Conservation (phyloP, 2,329 filamentous ascomycete genomes). For the Tolypocladium ovalisporum region DNA sequence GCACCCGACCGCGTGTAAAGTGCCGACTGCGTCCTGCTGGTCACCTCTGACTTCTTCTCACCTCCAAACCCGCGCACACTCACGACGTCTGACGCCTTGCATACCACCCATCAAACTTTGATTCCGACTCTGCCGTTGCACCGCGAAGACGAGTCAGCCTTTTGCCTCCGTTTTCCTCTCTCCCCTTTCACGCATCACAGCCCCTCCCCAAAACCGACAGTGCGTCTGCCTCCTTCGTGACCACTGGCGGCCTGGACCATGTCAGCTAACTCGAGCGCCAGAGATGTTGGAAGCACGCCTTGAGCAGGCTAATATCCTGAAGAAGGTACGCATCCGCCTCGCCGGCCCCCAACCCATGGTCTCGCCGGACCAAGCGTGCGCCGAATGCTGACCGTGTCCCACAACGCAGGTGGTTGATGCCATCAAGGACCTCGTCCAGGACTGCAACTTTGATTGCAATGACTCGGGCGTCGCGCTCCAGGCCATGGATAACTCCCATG, state of each 20-base stretch:
- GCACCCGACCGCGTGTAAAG: slow-evolving; percentile 20
- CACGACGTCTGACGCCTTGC: neutral
- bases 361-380: neutral
- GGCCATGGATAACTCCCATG: slow-evolving; percentile 99
- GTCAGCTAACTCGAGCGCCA: slow-evolving; percentile 12
- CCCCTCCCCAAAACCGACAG: neutral
- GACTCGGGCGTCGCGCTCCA: slow-evolving; percentile 96
- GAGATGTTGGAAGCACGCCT: slow-evolving; percentile 93
- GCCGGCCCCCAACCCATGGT: neutral
- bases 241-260: too few species aligned
- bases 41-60: slow-evolving; percentile 2
- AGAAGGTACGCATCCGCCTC: slow-evolving; percentile 55
- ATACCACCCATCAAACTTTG: neutral
- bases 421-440: slow-evolving; percentile 98
- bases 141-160: neutral
- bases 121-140: neutral
- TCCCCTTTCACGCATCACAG: neutral
- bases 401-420: slow-evolving; percentile 76
- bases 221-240: neutral
- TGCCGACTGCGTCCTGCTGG: slow-evolving; percentile 7
- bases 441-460: slow-evolving; percentile 99
- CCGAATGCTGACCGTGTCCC: neutral
- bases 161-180: neutral
- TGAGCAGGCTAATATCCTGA: slow-evolving; percentile 85
- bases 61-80: slow-evolving; percentile 3